Evolutionary conservation across 208 protist species (phyloP).

Genomic region (Tritrichomonas musculus): DNA sequence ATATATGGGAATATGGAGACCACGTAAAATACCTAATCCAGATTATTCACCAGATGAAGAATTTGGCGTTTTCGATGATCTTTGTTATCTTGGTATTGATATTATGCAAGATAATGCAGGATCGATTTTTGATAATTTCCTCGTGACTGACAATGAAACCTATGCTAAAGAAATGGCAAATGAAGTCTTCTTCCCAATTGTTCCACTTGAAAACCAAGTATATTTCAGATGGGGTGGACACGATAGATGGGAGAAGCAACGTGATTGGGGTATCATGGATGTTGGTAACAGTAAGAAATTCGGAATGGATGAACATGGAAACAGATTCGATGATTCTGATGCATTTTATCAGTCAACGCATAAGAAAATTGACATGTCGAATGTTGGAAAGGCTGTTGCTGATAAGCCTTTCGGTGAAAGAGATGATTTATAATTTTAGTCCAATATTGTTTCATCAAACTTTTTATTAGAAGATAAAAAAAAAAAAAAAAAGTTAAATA

Average conservation of each 20-base stretch:
- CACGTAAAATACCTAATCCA: slow-evolving; percentile 30
- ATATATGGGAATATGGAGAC: slow-evolving; percentile 26
- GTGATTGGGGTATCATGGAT: slow-evolving; percentile 4
- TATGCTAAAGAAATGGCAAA: background rate
- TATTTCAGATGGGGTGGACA: slow-evolving; percentile 9
- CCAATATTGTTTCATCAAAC: no score
- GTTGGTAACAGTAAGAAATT: background rate
- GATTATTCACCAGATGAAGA: slow-evolving; percentile 31
- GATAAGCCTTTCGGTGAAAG: background rate
- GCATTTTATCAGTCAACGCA: background rate
- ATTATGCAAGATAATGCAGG: background rate
- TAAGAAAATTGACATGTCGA: background rate
- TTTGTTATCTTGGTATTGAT: slow-evolving; percentile 27
- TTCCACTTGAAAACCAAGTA: background rate
- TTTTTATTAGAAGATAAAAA: no score
- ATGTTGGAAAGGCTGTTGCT: background rate
- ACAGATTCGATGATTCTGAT: background rate
- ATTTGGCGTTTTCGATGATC: background rate
- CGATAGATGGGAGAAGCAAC: background rate
- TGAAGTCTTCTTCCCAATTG: background rate
- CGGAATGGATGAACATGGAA: background rate
- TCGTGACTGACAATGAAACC: background rate
- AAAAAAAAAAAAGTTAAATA: no score
- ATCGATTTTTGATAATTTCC: background rate
- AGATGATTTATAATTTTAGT: background rate